Percentiles rank a stretch among this genome's conserved stretches.
Conservation (phyloP, 2,329 filamentous ascomycete genomes). For the Colletotrichum graminicola region DNA sequence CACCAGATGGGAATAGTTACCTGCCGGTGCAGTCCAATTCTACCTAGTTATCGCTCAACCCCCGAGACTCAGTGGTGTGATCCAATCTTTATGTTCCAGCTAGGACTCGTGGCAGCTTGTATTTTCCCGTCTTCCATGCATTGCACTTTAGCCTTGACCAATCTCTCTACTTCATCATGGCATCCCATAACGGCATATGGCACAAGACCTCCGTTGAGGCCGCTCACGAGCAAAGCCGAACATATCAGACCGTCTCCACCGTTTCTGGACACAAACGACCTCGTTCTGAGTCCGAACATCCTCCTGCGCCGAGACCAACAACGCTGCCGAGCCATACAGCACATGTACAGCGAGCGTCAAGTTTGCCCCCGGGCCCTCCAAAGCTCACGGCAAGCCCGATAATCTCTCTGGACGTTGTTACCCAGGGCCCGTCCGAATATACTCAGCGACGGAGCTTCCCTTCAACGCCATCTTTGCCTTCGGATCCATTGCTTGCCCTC, state of each 20-base stretch:
- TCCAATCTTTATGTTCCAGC: neutral
- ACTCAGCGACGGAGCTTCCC: slow-evolving; percentile 66
- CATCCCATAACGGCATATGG: slow-evolving; percentile 56
- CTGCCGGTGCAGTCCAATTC: slow-evolving; percentile 19
- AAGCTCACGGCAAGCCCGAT: slow-evolving; percentile 62
- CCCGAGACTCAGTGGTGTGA: neutral
- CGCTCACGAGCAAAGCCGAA: slow-evolving; percentile 54
- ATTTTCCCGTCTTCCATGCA: slow-evolving; percentile 18
- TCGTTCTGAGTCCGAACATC: slow-evolving; percentile 28
- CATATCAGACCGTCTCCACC: slow-evolving; percentile 54
- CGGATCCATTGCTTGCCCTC: slow-evolving; percentile 70
- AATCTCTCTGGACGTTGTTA: slow-evolving; percentile 48
- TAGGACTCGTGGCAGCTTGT: neutral
- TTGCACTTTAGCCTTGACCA: neutral
- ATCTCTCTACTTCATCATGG: slow-evolving; percentile 48
- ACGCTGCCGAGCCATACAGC: slow-evolving; percentile 33
- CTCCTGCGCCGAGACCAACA: slow-evolving; percentile 19
- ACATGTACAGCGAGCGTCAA: slow-evolving; percentile 52
- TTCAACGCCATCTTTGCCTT: slow-evolving; percentile 65
- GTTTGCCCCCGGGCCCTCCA: slow-evolving; percentile 49
- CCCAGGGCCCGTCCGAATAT: slow-evolving; percentile 61
- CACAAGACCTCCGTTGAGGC: slow-evolving; percentile 67
- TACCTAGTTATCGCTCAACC: neutral
- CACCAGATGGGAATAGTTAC: slow-evolving; percentile 22
- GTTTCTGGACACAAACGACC: slow-evolving; percentile 64